Evolutionary conservation across 768 basidiomycete genomes (phyloP), one percentile per base, ranked within the genome.

Genomic region (Tylopilus plumbeoviolaceoides): DNA sequence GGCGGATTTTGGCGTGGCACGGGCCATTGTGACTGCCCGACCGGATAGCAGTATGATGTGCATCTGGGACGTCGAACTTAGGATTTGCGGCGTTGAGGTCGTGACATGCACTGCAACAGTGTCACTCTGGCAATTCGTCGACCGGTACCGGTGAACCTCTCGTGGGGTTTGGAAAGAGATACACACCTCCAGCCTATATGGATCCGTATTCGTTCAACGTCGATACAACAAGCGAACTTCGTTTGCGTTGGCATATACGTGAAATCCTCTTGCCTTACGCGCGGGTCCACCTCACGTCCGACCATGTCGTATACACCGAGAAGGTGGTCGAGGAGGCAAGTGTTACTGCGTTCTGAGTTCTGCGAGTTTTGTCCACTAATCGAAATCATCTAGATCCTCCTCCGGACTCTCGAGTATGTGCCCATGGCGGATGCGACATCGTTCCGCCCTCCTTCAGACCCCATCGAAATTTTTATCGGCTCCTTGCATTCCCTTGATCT

Each of bases 221-320:
- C 53, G 40, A 64, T 36, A 52, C 60, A 10, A 25, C 53, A 43
- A 50, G 35, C 18, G 64, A 67, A 23, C 54, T 63, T 46, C 65
- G 59, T 53, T 48, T 66, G 57, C 64, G 63, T 33, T 57, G 57
- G 43, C 84, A 85, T 60, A 79, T 87, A 51, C 79, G 75, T 38
- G 67, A 75, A 33, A 64, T 84, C 27, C 73, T 87, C 27, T 68
- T 79, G 27, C 72, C 77, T 39, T 88, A 87, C 59, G 76, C 72
- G 7, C 72, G 72, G 33, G 66, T 63, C 17, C 78, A 88, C 64
- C 66, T 84, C 30, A 78, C 82, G 0, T 77, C 69, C 49, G 75
- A 85, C 61, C 78, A 87, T 61, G 66, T 81, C 41, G 63, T 72
- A 14, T 81, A 77, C 59, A 85, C 84, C 4, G 72, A 79, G 54